Evolutionary conservation across 306 rosid species (phyloP), one percentile per base, ranked within the genome.

Genomic region (Hippophae gyantsensis): DNA sequence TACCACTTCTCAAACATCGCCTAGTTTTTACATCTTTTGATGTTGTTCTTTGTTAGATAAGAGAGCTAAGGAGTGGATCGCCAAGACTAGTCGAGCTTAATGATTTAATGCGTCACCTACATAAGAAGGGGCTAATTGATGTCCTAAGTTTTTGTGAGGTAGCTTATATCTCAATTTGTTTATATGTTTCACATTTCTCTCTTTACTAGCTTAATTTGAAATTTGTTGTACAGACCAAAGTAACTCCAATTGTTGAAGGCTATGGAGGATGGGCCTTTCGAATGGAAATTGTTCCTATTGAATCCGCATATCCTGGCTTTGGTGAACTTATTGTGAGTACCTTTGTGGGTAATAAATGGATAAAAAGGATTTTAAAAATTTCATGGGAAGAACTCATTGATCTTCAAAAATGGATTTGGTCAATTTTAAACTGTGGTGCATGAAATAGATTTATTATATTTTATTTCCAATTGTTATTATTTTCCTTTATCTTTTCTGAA

Each of bases 191-290:
- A 9, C 44, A 9, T 63, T 38, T 44, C 50, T 64, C 58, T 67
- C 14, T 65, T 64, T 71, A 72, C 81, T 68, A 76, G 69, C 76
- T 58, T 55, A 48, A 46, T 62, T 13, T 59, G 48, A 60, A 58
- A 3, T 7, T 13, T 74, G 62, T 63, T 70, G 60, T 43, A 80
- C 92, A 92, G 99, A 92, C 98, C 66, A 88, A 83, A 84, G 96
- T 92, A 68, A 92, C 99, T 65, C 99, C 99, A 11, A 80, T 92
- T 49, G 99, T 92, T 56, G 95, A 92, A 82, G 99, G 93, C 53
- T 92, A 88, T 68, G 99, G 99, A 73, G 96, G 99, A 84, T 92
- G 99, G 96, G 98, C 98, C 68, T 76, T 92, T 32, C 82, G 96
- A 50, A 72, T 76, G 80, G 99, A 92, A 84, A 85, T 92, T 72